Conservation (phyloP, 352 stramenopile genomes). For the Globisporangium abappressorium region DNA sequence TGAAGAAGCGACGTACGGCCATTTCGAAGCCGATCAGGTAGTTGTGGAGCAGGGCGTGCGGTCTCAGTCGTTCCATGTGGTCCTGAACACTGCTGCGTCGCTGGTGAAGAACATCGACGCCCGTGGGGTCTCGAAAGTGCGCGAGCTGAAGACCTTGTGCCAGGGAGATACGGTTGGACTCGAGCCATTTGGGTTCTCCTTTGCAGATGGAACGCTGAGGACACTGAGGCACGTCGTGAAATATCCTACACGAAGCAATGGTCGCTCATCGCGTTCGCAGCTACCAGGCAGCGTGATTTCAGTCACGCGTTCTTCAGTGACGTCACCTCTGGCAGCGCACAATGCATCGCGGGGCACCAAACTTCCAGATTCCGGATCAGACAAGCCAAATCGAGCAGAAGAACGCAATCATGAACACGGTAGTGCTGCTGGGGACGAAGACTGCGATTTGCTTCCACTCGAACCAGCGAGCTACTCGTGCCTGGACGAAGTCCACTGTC, state of each 20-base stretch:
- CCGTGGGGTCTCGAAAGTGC: slow-evolving; percentile 38
- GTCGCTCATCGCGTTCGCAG: not conserved
- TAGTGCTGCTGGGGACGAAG: slow-evolving; percentile 8
- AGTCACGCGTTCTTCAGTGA: not conserved
- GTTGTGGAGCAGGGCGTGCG: slow-evolving; percentile 40
- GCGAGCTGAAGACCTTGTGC: slow-evolving; percentile 53
- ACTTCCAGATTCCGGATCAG: not conserved
- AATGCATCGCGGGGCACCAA: not conserved
- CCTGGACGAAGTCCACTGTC: slow-evolving; percentile 52
- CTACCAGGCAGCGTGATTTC: not conserved
- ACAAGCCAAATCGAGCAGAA: not conserved
- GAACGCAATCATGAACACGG: not conserved
- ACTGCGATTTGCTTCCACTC: slow-evolving; percentile 9
- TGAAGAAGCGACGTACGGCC: slow-evolving; percentile 31
- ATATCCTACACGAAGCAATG: not conserved
- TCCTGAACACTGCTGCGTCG: slow-evolving; percentile 38
- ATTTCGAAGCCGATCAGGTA: slow-evolving; percentile 34
- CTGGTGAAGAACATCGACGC: slow-evolving; percentile 47
- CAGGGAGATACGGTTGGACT: slow-evolving; percentile 58
- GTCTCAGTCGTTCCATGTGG: slow-evolving; percentile 40
- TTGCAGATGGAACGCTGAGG: slow-evolving; percentile 32
- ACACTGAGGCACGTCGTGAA: slow-evolving; percentile 20
- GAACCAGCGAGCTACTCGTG: slow-evolving; percentile 49
- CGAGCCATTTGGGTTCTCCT: slow-evolving; percentile 38
- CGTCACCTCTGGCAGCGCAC: not conserved